Evolutionary conservation across 2,329 filamentous ascomycete species (phyloP), one percentile per base, ranked within the genome.

Genomic region (Pseudopyrenochaeta lycopersici): DNA sequence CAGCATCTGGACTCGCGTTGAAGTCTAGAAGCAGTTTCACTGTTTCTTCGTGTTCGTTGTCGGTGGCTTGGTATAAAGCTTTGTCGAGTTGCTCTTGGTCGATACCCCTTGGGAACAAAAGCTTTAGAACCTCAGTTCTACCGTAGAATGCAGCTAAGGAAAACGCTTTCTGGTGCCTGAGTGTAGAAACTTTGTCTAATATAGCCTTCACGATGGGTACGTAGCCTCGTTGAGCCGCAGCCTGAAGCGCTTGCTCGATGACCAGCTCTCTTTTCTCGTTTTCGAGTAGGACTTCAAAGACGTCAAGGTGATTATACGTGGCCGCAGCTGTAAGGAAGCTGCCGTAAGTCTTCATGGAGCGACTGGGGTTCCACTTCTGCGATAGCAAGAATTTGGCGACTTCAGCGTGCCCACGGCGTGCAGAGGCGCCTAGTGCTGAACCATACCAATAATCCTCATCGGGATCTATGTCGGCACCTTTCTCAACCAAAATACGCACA

Each of bases 391-490:
- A 44, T 21, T 57, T 60, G 15, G 60, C 63, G 12, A 66, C 49
- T 21, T 58, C 62, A 9, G 48, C 36, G 42, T 68, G 63, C 14
- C 64, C 63, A 20, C 54, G 46, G 7, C 62, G 58, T 11, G 61
- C 47, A 6, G 63, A 61, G 9, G 54, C 60, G 32, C 63, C 62
- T 14, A 68, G 48, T 14, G 64, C 64, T 36, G 55, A 62, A 1
- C 61, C 59, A 38, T 60, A 64, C 47, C 36, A 55, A 33, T 66
- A 68, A 11, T 68, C 62, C 36, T 65, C 57, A 23, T 64, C 57
- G 2, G 61, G 60, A 43, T 65, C 62, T 9, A 63, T 48, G 7
- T 62, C 61, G 1, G 66, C 66, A 12, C 60, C 56, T 14, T 52
- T 29, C 3, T 63, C 55, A 7, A 68, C 49, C 15, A 70, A 41